A percentile compares a stretch with the other conserved stretches of the same genome.
Conservation (phyloP, 352 stramenopile species). For the Phytophthora quininea region DNA sequence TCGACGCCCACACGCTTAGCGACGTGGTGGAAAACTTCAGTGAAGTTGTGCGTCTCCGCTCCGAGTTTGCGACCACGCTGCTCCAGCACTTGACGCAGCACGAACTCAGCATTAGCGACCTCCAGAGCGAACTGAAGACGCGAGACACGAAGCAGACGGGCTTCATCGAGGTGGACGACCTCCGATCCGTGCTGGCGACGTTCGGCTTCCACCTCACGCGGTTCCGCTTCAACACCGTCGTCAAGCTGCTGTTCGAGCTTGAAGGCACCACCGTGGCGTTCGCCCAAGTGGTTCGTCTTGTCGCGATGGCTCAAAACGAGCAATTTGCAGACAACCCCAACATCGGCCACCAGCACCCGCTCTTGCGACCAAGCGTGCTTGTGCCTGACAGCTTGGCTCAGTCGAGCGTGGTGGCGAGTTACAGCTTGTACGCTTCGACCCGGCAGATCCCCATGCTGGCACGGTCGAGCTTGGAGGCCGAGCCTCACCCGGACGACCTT, state of each 20-base stretch:
- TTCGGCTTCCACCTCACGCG: conserved; percentile 54
- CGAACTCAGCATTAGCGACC: conserved; percentile 26
- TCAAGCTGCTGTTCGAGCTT: conserved; percentile 55
- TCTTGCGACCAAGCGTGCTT: conserved; percentile 29
- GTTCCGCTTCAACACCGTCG: conserved; percentile 67
- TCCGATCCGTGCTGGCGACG: conserved; percentile 40
- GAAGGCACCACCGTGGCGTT: conserved; percentile 44
- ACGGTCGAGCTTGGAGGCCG: conserved; percentile 11
- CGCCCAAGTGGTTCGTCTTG: conserved; percentile 46
- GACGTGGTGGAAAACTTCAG: conserved; percentile 67
- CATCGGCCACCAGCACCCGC: conserved; percentile 16
- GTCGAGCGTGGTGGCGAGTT: conserved; percentile 20
- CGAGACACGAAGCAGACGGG: conserved; percentile 35
- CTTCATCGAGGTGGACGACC: conserved; percentile 42
- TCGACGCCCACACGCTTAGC: conserved; percentile 55
- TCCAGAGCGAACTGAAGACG: conserved; percentile 37
- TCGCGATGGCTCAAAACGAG: conserved; percentile 38
- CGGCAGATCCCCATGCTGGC: conserved; percentile 21
- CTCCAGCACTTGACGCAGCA: conserved; percentile 22
- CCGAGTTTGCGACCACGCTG: conserved; percentile 49
- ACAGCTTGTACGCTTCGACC: conserved; percentile 26
- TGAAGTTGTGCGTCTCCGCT: conserved; percentile 51
- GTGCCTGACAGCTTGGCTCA: conserved; percentile 15
- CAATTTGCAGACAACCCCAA: conserved; percentile 12
- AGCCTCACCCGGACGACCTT: conserved; percentile 14